phyloP scores from a whole-genome alignment of 208 protist species.

The Trypanosoma congolense region DNA sequence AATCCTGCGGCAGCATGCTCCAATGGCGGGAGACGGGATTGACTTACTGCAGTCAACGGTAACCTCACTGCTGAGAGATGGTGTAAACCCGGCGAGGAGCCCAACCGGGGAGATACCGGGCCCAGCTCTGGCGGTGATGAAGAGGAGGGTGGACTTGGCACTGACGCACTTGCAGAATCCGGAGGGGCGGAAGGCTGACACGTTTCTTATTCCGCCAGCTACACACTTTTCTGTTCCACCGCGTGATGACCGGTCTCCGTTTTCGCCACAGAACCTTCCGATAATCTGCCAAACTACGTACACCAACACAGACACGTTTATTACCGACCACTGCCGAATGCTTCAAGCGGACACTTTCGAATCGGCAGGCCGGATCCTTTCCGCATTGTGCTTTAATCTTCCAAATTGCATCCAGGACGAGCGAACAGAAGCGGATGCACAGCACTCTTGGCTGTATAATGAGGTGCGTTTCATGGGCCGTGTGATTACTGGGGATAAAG shows the following conservation, averaged over 20 bases:
- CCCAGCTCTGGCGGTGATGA: constrained; percentile 2
- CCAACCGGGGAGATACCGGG: neutral
- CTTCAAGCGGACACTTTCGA: constrained; percentile 88
- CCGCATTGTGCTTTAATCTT: constrained; percentile 63
- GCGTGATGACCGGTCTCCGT: constrained; percentile 51
- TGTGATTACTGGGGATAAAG: constrained; percentile 66
- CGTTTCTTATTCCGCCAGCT: constrained; percentile 51
- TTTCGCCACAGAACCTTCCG: constrained; percentile 62
- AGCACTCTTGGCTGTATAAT: constrained; percentile 64
- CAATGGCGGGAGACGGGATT: constrained; percentile 6
- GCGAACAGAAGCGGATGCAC: constrained; percentile 61
- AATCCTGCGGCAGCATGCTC: constrained; percentile 49
- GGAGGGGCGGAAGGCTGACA: neutral
- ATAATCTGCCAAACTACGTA: constrained; percentile 46
- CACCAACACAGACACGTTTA: constrained; percentile 46
- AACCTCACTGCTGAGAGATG: constrained; percentile 19
- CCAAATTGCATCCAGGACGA: constrained; percentile 41
- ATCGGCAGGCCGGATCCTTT: constrained; percentile 51
- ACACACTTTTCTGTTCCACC: constrained; percentile 53
- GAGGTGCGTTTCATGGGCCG: constrained; percentile 60
- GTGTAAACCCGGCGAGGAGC: neutral
- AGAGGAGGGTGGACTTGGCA: constrained; percentile 21
- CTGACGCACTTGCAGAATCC: constrained; percentile 18
- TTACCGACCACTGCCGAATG: constrained; percentile 67
- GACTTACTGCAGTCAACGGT: constrained; percentile 21